Evolutionary conservation across 345 rosid genomes (phyloP).

Genomic region (Salix caprea): DNA sequence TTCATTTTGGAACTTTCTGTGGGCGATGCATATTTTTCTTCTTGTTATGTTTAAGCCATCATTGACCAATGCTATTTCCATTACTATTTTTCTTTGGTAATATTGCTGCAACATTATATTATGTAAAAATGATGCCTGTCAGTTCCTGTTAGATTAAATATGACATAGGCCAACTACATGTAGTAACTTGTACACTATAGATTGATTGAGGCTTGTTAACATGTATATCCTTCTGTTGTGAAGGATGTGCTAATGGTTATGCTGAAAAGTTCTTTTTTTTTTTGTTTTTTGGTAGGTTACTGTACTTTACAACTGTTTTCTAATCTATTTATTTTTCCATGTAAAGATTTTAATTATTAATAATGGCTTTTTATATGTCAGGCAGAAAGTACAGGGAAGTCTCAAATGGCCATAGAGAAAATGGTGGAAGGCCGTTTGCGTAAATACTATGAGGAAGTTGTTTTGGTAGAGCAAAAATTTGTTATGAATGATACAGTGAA

Average conservation of each 20-base stretch:
- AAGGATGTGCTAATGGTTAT: not conserved
- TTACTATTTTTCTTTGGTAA: not conserved
- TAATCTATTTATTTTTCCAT: not conserved
- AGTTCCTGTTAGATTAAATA: not conserved
- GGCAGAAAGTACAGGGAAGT: constrained; percentile 85
- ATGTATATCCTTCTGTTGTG: not conserved
- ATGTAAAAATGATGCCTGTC: not conserved
- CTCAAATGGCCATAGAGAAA: constrained; percentile 76
- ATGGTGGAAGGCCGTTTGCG: constrained; percentile 97
- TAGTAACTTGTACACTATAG: not conserved
- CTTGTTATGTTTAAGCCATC: not conserved
- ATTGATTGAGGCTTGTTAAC: not conserved
- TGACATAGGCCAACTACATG: not conserved
- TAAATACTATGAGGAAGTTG: constrained; percentile 89
- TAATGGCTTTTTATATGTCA: constrained; percentile 33
- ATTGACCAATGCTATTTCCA: not conserved
- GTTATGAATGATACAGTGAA: constrained; percentile 62
- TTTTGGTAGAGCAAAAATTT: constrained; percentile 84
- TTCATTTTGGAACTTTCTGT: not conserved
- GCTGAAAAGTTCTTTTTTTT: not conserved
- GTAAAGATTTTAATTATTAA: not conserved
- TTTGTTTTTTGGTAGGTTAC: not conserved
- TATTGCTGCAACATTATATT: not conserved
- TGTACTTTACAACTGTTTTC: not conserved
- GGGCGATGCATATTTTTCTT: not conserved